Conservation (phyloP, 352 stramenopile genomes). For the Phytophthora foliorum region DNA sequence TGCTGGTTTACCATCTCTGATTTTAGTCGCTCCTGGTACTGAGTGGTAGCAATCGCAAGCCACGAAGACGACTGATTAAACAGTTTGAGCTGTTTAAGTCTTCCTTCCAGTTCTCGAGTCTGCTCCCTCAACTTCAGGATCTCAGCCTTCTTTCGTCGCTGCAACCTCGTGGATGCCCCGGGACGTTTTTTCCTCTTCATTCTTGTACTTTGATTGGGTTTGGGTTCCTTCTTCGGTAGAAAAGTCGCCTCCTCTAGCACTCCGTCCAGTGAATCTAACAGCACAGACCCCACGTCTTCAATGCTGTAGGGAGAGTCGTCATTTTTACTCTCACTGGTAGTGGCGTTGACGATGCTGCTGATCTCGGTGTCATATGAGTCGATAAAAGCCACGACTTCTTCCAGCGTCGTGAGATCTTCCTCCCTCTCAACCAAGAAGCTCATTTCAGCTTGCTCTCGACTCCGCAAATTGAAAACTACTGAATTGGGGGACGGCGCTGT, state of each 20-base stretch:
- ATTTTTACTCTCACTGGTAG: constrained; percentile 25
- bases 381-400: constrained; percentile 40
- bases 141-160: constrained; percentile 35
- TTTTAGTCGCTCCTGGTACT: constrained; percentile 31
- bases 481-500: constrained; percentile 1
- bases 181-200: constrained; percentile 34
- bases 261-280: constrained; percentile 25
- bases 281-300: constrained; percentile 16
- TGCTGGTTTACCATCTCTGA: constrained; percentile 34
- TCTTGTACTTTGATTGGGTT: not conserved
- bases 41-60: constrained; percentile 24
- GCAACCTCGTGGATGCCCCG: constrained; percentile 28
- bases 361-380: constrained; percentile 28
- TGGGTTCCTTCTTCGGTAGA: constrained; percentile 3
- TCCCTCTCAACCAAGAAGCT: constrained; percentile 15
- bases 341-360: not conserved
- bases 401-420: constrained; percentile 26
- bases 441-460: constrained; percentile 14
- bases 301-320: constrained; percentile 21
- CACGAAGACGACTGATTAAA: constrained; percentile 5
- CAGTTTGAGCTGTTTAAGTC: constrained; percentile 21
- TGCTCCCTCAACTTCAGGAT: constrained; percentile 31
- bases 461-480: constrained; percentile 16
- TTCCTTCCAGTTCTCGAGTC: constrained; percentile 23
- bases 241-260: constrained; percentile 19